These are phyloP conservation scores for Leishmania major DNA, from an alignment of 208 protist genomes.

Conservation along the genomic window DNA sequence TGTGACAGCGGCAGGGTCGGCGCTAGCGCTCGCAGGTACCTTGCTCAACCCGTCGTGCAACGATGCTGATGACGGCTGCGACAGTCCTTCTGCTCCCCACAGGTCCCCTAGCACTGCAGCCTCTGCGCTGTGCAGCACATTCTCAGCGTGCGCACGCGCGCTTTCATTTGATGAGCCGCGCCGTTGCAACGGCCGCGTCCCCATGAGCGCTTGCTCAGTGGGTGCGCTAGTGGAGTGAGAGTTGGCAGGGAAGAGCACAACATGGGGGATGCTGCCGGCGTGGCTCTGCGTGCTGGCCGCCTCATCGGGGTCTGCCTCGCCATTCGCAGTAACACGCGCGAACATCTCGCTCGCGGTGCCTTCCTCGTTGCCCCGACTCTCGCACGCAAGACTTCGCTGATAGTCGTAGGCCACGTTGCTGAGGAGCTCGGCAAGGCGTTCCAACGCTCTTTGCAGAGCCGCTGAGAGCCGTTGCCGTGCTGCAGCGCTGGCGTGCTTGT, in stretches of 20 bases:
- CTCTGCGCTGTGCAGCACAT: constrained; percentile 16
- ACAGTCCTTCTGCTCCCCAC: background rate
- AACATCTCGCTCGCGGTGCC: background rate
- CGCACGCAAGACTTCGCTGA: constrained; percentile 13
- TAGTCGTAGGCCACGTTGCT: constrained; percentile 27
- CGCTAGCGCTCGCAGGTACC: background rate
- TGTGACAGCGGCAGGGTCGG: background rate
- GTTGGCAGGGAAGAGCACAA: constrained; percentile 20
- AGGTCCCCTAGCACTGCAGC: constrained; percentile 1
- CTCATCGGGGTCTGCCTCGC: background rate
- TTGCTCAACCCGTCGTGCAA: background rate
- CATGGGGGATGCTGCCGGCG: constrained; percentile 6
- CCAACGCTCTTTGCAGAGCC: constrained; percentile 9
- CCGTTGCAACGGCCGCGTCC: background rate
- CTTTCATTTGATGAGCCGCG: background rate
- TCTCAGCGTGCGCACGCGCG: constrained; percentile 10
- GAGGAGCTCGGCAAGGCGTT: constrained; percentile 21
- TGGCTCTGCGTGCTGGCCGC: background rate
- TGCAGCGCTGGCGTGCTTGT: background rate
- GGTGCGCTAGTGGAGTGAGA: background rate
- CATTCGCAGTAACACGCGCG: background rate
- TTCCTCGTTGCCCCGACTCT: background rate
- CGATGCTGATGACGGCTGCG: background rate
- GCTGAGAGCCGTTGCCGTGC: constrained; percentile 11
- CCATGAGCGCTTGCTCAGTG: background rate